phyloP scores from a whole-genome alignment of 2,329 filamentous ascomycete species.

The Fusarium sp. region DNA sequence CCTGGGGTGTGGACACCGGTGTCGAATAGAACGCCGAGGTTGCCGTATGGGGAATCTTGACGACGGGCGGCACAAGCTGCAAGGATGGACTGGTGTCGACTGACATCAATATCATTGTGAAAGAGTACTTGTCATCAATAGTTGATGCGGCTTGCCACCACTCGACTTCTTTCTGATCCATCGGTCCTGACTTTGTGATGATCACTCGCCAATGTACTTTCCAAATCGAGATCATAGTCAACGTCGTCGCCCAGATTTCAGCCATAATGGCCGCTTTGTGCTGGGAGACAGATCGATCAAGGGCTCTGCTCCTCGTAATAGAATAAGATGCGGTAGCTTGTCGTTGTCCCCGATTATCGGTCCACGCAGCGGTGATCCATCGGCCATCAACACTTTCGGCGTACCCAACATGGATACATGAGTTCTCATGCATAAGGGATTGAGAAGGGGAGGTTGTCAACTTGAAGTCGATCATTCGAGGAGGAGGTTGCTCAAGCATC shows the following conservation, averaged over 20 bases:
- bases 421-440: slow-evolving; percentile 81
- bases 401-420: slow-evolving; percentile 84
- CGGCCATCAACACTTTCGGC: slow-evolving; percentile 78
- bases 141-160: slow-evolving; percentile 67
- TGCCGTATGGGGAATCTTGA: slow-evolving; percentile 61
- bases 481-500: slow-evolving; percentile 76
- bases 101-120: slow-evolving; percentile 70
- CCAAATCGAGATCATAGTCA: slow-evolving; percentile 76
- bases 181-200: slow-evolving; percentile 76
- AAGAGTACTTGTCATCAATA: slow-evolving; percentile 62
- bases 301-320: slow-evolving; percentile 68
- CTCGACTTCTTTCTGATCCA: slow-evolving; percentile 74
- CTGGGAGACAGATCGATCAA: slow-evolving; percentile 61
- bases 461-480: slow-evolving; percentile 81
- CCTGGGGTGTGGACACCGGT: slow-evolving; percentile 75
- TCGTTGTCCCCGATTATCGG: slow-evolving; percentile 78
- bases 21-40: slow-evolving; percentile 67
- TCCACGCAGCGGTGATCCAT: slow-evolving; percentile 86
- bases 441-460: slow-evolving; percentile 74
- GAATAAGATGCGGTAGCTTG: slow-evolving; percentile 81
- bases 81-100: slow-evolving; percentile 74
- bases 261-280: slow-evolving; percentile 68
- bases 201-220: slow-evolving; percentile 83
- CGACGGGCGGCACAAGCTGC: slow-evolving; percentile 68
- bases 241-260: slow-evolving; percentile 83